Evolutionary conservation across 2,329 filamentous ascomycete species (phyloP).

Genomic region (Sporothrix brasiliensis): DNA sequence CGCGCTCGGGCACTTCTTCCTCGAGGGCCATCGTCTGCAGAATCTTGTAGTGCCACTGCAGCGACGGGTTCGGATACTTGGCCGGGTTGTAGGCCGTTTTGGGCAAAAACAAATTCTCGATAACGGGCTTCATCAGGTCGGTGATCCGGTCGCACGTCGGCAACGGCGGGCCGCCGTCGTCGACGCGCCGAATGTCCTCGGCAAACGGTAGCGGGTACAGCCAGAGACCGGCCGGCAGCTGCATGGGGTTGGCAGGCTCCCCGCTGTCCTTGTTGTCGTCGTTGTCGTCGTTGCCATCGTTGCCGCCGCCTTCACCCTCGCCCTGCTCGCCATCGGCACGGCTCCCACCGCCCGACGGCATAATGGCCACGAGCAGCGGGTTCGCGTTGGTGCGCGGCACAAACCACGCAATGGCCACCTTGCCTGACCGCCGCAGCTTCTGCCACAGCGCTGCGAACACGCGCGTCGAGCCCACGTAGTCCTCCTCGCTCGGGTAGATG

Average conservation of each 20-base stretch:
- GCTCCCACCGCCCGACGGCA: conserved; percentile 60
- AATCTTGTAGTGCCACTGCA: conserved; percentile 98
- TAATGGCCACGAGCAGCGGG: conserved; percentile 77
- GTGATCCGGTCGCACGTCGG: conserved; percentile 70
- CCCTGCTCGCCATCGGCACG: not conserved
- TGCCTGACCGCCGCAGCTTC: conserved; percentile 77
- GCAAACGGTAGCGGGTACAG: conserved; percentile 84
- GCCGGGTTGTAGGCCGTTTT: conserved; percentile 80
- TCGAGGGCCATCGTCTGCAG: conserved; percentile 88
- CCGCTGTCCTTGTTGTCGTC: conserved; percentile 50
- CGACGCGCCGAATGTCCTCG: conserved; percentile 81
- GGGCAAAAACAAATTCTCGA: conserved; percentile 86
- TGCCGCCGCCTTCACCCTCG: conserved; percentile 48
- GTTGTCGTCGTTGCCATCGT: not conserved
- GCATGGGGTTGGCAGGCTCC: conserved; percentile 63
- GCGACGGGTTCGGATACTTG: conserved; percentile 86
- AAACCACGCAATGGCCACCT: conserved; percentile 87
- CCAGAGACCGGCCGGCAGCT: conserved; percentile 83
- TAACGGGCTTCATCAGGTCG: conserved; percentile 77
- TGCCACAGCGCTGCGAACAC: conserved; percentile 91
- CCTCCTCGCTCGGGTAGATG: conserved; percentile 90
- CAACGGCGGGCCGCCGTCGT: conserved; percentile 57
- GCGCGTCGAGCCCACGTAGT: conserved; percentile 85
- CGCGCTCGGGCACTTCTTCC: conserved; percentile 79
- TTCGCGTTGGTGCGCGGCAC: conserved; percentile 78